Evolutionary conservation across 768 basidiomycete species (phyloP), one percentile per base, ranked within the genome.

Genomic region (Naganishia vishniacii): DNA sequence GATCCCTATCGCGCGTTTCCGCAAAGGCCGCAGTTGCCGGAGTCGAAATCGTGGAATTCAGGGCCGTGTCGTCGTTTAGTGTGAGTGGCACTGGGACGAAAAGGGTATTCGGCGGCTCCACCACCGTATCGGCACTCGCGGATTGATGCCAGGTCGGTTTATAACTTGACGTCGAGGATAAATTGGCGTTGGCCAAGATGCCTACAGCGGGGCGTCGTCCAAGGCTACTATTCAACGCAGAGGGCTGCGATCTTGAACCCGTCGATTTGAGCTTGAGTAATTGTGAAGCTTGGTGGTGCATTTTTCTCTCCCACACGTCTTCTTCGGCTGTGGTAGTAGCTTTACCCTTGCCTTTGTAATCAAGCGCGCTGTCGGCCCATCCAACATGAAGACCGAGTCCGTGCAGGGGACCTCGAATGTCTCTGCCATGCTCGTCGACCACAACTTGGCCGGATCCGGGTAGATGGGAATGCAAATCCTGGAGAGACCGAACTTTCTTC

Each of bases 271-370:
- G 42, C 28, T 53, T 63, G 62, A 40, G 45, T 29, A 41, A 45
- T 29, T 42, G 40, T 41, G 40, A 56, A 31, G 62, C 49, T 40
- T 63, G 62, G 9, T 45, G 40, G 40, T 41, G 23, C 18, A 56
- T 9, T 16, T 23, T 51, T 13, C 20, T 18, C 32, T 64, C 47
- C 63, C 63, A 64, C 12, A 26, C 34, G 8, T 48, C 23, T n/a
- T 58, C 63, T 18, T 58, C 63, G 1, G 15, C 42, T 8, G 23
- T 16, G 9, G 53, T 23, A 12, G 31, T 26, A 3, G 63, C 53
- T 26, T 58, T 66, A 29, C 34, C 65, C 47, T 66, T 66, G 42
- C 65, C 65, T 51, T 66, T 66, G 31, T 45, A 41, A 29, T 58
- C 53, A 29, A 47, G 9, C 23, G 46, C 15, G 18, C 25, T 37